These are phyloP conservation scores for Botryosphaeria agaves DNA, from an alignment of 2,329 filamentous ascomycete species.

Conservation along the genomic window DNA sequence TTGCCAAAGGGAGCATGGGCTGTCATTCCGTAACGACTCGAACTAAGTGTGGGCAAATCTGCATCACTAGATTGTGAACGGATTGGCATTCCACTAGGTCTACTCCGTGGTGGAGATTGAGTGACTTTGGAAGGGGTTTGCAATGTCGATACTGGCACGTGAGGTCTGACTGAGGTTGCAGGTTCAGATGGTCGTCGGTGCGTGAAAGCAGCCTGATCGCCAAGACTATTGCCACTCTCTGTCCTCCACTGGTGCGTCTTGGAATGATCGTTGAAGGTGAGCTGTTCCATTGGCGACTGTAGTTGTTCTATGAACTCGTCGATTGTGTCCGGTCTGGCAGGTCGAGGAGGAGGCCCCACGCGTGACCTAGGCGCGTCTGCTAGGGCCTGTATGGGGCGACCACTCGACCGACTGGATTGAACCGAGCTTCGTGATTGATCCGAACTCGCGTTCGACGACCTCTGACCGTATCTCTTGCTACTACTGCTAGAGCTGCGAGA, in stretches of 20 bases:
- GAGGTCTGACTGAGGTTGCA: constrained; percentile 1
- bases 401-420: background rate
- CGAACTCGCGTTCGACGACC: constrained; percentile 5
- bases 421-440: constrained; percentile 2
- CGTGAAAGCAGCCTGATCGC: background rate
- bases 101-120: background rate
- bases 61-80: background rate
- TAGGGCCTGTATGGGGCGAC: background rate
- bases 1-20: background rate
- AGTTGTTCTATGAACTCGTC: constrained; percentile 6
- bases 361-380: background rate
- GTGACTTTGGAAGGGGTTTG: background rate
- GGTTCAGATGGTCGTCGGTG: constrained; percentile 3
- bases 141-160: constrained; percentile 1
- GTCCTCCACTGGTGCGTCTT: constrained; percentile 4
- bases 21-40: background rate
- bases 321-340: constrained; percentile 11
- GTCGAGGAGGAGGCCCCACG: constrained; percentile 9
- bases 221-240: constrained; percentile 1
- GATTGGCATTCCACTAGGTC: background rate
- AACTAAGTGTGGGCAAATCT: too few relatives aligned
- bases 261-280: constrained; percentile 1
- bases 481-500: background rate
- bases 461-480: background rate
- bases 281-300: constrained; percentile 1